These are phyloP conservation scores for Gymnopus androsaceus DNA, from an alignment of 1,284 basidiomycete species.

Conservation along the genomic window DNA sequence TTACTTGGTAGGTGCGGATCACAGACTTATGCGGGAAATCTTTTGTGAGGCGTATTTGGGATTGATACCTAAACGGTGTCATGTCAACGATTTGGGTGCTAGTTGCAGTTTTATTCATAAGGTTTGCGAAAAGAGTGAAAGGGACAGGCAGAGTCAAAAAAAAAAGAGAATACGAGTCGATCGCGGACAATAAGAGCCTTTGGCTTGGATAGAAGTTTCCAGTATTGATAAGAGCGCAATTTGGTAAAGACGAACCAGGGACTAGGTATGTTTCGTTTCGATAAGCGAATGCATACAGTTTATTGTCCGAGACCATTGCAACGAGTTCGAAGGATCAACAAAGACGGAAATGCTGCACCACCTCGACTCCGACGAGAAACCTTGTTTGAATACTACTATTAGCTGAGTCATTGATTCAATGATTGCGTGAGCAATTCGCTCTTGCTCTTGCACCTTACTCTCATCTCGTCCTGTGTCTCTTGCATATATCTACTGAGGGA, in stretches of 20 bases:
- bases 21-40: conserved; percentile 45
- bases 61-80: conserved; percentile 41
- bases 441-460: not conserved
- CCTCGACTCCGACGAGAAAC: too few species aligned
- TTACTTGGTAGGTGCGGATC: conserved; percentile 29
- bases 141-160: too few species aligned
- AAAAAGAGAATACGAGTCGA: conserved; percentile 25
- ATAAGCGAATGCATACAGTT: not conserved
- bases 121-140: conserved; percentile 31
- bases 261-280: conserved; percentile 23
- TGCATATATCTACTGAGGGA: conserved; percentile 27
- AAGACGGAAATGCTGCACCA: too few species aligned
- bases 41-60: conserved; percentile 43
- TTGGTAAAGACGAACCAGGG: conserved; percentile 37
- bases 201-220: conserved; percentile 40
- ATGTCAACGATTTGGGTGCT: conserved; percentile 59
- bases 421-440: too few species aligned
- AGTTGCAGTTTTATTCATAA: conserved; percentile 31
- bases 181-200: conserved; percentile 51
- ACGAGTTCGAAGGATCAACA: not conserved
- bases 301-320: conserved; percentile 6
- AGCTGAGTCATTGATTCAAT: too few species aligned
- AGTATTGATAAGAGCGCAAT: conserved; percentile 31
- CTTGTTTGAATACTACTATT: too few species aligned
- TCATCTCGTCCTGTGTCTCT: not conserved